Base-by-base conservation (phyloP, 1,284 basidiomycete species). In the Rhodotorula sp. region DNA sequence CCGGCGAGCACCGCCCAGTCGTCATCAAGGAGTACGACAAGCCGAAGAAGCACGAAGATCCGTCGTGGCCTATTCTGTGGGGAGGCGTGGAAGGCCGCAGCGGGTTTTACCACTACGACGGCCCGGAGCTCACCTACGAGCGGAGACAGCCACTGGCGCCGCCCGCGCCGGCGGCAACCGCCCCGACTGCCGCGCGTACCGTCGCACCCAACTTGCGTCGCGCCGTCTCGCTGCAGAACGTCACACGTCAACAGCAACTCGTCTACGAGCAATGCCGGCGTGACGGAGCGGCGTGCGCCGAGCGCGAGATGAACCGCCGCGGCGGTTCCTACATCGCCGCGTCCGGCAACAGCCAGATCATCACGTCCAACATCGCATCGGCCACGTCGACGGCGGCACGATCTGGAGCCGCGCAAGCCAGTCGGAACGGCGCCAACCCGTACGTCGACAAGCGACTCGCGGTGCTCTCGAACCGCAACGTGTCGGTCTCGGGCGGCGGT, bases 271-370 rank as follows among this genome's bases (percentile, higher is more conserved):
- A 46, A 26, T 3, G 49, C 26, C 20, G 46, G 33, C 60, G 17
- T n/a, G 17, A 20, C 58, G 29, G 62, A 29, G 60, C 49, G 48
- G 37, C 26, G 29, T 45, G 46, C 29, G 45, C 45, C 20, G 66
- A 65, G 26, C 62, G 33, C n/a, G 48, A 45, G 24, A 45, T 17
- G 4, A 22, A 59, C 64, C n/a, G 30, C 42, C 63, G 56, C 17
- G 57, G 64, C 30, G 68, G 66, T 49, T 51, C 57, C 26, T 93
- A 90, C 78, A 85, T 91, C 70, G 91, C 93, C 59, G 94, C 94
- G 6, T 96, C 94, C 2, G 94, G 94, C 24, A 99, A 99, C 82
- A 95, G 92, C 75, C 91, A 98, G 61, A 86, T 87, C 55, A 88
- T 98, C 78, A 94, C 95, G 3, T 95, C 92, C 18, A 91, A 90